These are phyloP conservation scores for Dendrobium chrysotoxum DNA, from an alignment of 106 monocot genomes.

Conservation along the genomic window DNA sequence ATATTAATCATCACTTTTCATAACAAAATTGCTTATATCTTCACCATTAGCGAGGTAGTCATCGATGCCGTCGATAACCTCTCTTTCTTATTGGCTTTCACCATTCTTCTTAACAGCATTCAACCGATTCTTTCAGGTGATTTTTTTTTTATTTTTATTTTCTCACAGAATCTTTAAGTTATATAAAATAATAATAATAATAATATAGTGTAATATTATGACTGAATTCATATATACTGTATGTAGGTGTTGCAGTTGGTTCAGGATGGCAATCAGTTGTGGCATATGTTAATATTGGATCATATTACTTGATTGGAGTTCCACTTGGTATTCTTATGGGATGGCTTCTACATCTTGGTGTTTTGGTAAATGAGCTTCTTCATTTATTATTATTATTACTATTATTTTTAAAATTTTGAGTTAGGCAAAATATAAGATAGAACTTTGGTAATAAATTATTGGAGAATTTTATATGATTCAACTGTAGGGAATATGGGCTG, in stretches of 20 bases:
- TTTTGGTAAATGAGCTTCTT: conserved; percentile 27
- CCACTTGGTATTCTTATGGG: conserved; percentile 55
- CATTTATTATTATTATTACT: background rate
- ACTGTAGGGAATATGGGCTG: conserved; percentile 72
- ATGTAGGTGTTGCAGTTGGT: conserved; percentile 65
- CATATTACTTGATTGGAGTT: conserved; percentile 59
- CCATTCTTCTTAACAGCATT: conserved; percentile 87
- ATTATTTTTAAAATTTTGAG: background rate
- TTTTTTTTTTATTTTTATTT: background rate
- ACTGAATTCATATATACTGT: background rate
- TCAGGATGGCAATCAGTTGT: conserved; percentile 30
- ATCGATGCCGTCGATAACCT: conserved; percentile 52
- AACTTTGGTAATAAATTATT: too few species aligned
- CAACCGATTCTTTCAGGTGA: conserved; percentile 77
- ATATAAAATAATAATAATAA: too few species aligned
- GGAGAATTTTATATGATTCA: background rate
- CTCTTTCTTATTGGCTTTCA: conserved; percentile 46
- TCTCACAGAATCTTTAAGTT: too few species aligned
- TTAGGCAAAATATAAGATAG: background rate
- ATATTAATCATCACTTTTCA: conserved; percentile 40
- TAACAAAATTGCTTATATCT: conserved; percentile 59
- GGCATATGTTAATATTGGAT: conserved; percentile 66
- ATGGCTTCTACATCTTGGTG: conserved; percentile 57
- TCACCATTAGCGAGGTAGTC: conserved; percentile 46
- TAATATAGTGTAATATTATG: too few species aligned